Base-by-base conservation (phyloP, 202 grass and related monocot genomes). In the Cymbopogon flexuosus region DNA sequence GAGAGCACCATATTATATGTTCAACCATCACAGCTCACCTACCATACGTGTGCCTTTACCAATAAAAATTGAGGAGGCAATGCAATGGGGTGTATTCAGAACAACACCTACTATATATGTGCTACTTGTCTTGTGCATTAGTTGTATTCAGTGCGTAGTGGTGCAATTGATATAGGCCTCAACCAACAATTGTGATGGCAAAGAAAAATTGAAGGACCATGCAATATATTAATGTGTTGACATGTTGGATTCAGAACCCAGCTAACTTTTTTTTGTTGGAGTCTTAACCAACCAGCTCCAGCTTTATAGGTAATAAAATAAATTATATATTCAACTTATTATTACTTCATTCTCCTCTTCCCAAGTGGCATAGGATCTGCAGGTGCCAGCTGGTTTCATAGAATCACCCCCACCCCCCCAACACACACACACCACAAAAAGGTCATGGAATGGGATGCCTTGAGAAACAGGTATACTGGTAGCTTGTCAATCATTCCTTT, bases 221-320 rank as follows among this genome's bases (percentile, higher is more conserved):
- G 40, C 21, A 57, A 76, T 86, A 30, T 46, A 22, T 37, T 61
- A 70, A 57, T 41, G 43, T 36, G 60, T 81, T 87, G 73, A 87
- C 85, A 77, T 82, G 46, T 72, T 62, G 61, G 79, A 70, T 71
- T 71, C 63, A 81, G 41, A 30, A 71, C 40, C 67, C 67, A 71
- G 14, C 42, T 29, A 13, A 15, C 23, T 68, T 41, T 24, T 15
- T 24, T 8, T 1, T 2, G 34, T 16, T 37, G 40, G 46, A 70
- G 12, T 7, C n/a, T 10, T 37, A 42, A 62, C 42, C 12, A 57
- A 31, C 16, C 16, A 7, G 49, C 16, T 52, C 58, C 33, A 65
- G 40, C 42, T 72, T 27, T 40, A 63, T 64, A 41, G 21, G 62
- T 61, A n/a, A n/a, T n/a, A n/a, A n/a, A 65, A 22, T 46, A 2